Conservation (phyloP, 257 asterid genomes). For the Paulownia fortunei region DNA sequence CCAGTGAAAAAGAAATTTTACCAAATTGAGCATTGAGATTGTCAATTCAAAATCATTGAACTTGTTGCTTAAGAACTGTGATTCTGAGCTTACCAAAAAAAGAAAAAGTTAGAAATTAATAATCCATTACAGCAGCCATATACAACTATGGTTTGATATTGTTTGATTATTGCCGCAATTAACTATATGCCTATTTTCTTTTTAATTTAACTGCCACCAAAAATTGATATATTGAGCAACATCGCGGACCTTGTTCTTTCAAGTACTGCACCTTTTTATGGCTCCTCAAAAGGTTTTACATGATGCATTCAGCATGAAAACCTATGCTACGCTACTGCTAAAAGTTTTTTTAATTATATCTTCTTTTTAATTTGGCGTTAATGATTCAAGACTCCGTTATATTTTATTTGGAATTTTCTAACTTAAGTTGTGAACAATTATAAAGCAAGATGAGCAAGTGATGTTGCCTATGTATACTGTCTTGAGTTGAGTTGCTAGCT, state of each 20-base stretch:
- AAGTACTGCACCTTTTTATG: neutral
- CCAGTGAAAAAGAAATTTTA: neutral
- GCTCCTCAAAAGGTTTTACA: neutral
- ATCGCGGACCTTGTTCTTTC: neutral
- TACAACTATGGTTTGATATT: neutral
- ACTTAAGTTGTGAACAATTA: neutral
- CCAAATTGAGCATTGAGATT: neutral
- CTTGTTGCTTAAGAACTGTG: neutral
- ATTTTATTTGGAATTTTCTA: neutral
- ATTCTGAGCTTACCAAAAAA: neutral
- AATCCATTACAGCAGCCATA: neutral
- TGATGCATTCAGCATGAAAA: neutral
- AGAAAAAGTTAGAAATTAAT: neutral
- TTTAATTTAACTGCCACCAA: neutral
- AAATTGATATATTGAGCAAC: neutral
- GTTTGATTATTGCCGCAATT: neutral
- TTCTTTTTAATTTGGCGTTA: neutral
- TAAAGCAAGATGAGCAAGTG: neutral
- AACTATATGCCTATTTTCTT: neutral
- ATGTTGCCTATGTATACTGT: neutral
- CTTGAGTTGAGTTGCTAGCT: neutral
- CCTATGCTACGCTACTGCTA: neutral
- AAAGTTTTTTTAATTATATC: neutral
- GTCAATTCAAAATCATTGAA: neutral
- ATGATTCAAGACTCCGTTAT: neutral